These are phyloP conservation scores for Stephanodiscus minutulus DNA, from an alignment of 108 stramenopile genomes.

Conservation along the genomic window DNA sequence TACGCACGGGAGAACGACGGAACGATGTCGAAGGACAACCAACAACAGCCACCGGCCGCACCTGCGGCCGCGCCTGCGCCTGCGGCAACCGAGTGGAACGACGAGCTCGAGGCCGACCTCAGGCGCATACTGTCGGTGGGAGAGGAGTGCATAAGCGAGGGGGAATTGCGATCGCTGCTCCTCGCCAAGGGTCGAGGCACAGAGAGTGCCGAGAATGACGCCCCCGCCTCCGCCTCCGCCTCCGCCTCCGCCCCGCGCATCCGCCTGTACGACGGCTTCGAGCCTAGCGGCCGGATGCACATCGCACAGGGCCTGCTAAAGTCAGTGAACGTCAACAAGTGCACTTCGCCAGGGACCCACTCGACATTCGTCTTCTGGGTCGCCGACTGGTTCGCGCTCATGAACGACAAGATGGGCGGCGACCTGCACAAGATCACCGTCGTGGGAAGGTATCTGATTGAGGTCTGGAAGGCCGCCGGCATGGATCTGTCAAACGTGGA, in stretches of 20 bases:
- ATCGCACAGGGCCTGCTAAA: constrained; percentile 97
- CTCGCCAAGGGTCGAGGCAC: constrained; percentile 74
- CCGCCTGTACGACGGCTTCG: constrained; percentile 98
- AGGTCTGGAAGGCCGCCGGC: constrained; percentile 99
- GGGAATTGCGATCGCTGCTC: constrained; percentile 67
- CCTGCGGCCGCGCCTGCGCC: constrained; percentile 37
- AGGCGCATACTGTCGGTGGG: constrained; percentile 81
- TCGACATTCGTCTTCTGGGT: constrained; percentile 99
- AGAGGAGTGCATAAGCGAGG: constrained; percentile 84
- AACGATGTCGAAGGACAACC: too few species aligned
- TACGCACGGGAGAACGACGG: too few species aligned
- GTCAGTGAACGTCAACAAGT: constrained; percentile 98
- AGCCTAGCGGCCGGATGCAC: constrained; percentile 99
- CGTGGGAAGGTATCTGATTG: constrained; percentile 97
- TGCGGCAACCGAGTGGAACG: constrained; percentile 79
- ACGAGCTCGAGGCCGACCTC: constrained; percentile 69
- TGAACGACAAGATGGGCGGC: constrained; percentile 99
- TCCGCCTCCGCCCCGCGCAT: too few species aligned
- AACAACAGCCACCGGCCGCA: too few species aligned
- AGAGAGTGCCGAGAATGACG: constrained; percentile 2
- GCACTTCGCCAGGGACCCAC: constrained; percentile 81
- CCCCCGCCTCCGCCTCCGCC: too few species aligned
- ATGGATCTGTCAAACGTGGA: constrained; percentile 97
- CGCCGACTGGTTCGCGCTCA: constrained; percentile 99
- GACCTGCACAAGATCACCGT: constrained; percentile 91